phyloP scores from a whole-genome alignment of 2,329 filamentous ascomycete genomes.

The Metarhizium anisopliae region DNA sequence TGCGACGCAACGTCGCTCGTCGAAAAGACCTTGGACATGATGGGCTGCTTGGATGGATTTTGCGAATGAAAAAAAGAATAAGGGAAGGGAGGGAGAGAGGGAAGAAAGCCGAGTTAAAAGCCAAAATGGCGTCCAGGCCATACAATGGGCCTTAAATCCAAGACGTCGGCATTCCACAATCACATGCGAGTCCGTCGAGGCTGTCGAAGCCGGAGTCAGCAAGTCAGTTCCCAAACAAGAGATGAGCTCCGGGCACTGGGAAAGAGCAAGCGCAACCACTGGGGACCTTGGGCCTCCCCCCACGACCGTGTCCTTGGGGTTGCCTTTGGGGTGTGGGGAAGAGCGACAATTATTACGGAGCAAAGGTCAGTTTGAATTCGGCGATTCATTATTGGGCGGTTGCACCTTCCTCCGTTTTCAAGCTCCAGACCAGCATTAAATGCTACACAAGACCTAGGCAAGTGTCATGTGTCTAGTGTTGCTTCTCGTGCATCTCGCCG shows the following conservation, averaged over 20 bases:
- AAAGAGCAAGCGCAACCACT: not conserved
- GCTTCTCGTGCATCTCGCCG: too few species aligned
- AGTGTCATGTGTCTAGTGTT: too few species aligned
- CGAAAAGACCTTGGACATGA: conserved; percentile 83
- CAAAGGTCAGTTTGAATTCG: not conserved
- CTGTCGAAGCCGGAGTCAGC: not conserved
- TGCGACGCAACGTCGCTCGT: conserved; percentile 81
- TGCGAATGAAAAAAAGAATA: not conserved
- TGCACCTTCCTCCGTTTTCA: too few species aligned
- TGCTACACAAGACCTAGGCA: too few species aligned
- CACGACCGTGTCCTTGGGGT: not conserved
- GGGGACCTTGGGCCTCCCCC: not conserved
- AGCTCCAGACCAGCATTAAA: too few species aligned
- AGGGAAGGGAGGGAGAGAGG: not conserved
- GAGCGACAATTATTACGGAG: not conserved
- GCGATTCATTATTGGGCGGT: not conserved
- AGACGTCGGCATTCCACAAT: conserved; percentile 1
- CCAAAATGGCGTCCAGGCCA: not conserved
- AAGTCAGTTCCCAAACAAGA: too few species aligned
- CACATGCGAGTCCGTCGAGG: not conserved
- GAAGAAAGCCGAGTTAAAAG: not conserved
- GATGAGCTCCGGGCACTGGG: too few species aligned
- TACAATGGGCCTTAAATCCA: conserved; percentile 2
- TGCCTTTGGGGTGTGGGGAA: not conserved
- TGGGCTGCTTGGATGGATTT: conserved; percentile 12